Evolutionary conservation across 2,329 filamentous ascomycete species (phyloP), one percentile per base, ranked within the genome.

Genomic region (Nannizziopsis barbatae): DNA sequence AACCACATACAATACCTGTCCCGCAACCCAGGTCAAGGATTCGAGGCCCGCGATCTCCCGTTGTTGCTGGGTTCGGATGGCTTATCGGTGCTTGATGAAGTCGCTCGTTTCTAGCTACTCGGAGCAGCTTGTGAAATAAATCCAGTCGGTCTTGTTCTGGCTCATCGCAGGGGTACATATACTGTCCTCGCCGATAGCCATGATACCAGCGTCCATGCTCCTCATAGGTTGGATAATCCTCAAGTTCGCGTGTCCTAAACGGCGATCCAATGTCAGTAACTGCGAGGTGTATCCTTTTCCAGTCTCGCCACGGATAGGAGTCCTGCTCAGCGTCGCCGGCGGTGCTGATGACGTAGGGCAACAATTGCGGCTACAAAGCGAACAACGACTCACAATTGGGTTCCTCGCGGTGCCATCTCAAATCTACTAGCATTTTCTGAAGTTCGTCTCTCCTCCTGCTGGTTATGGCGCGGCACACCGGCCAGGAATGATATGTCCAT

Each of bases 101-200:
- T 11, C 59, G 59, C 49, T 74, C 71, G 38, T 70, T 65, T 53
- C 83, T 79, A 43, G 79, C 79, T 15, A 84, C 75, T 12, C 75
- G 71, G 59, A 88, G 84, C 56, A 90, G 71, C 59, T 86, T 84
- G 70, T 93, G 84, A 60, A 87, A 83, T 41, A 90, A 82, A 60
- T 93, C 86, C 60, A 90, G 75, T 55, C 85, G 79, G 62, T 88
- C 83, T 60, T 81, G 77, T 64, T 92, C 86, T 53, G 74, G 70
- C 76, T 83, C 79, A 63, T 92, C 86, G 63, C 84, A 84, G 17
- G 86, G 86, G 54, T 84, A 79, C 66, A 86, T 73, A 63, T 90
- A 90, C 57, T 81, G 78, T 47, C 81, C 81, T 57, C 71, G 75
- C 53, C 76, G 75, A 64, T 74, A 86, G 18, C 75, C 76, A 60